Percentiles rank a stretch among this genome's conserved stretches.
These are phyloP conservation scores for Pachysandra terminalis DNA, from an alignment of 164 flowering plant genomes.

Conservation along the genomic window DNA sequence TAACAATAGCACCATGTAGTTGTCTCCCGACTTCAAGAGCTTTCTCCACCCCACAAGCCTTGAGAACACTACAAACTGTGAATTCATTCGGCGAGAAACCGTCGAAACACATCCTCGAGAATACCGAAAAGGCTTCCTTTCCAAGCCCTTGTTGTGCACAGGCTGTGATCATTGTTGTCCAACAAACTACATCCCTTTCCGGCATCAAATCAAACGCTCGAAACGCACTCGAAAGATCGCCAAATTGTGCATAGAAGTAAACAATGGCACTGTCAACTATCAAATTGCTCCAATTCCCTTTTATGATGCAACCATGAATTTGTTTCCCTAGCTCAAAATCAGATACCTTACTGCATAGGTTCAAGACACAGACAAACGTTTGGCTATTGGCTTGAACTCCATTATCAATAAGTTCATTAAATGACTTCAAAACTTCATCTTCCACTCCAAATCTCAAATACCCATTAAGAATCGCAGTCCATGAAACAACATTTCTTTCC, in stretches of 20 bases:
- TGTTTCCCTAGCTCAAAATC: slow-evolving; percentile 64
- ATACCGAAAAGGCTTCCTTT: slow-evolving; percentile 45
- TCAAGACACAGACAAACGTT: slow-evolving; percentile 68
- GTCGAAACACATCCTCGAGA: slow-evolving; percentile 42
- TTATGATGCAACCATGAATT: slow-evolving; percentile 61
- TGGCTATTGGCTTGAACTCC: slow-evolving; percentile 40
- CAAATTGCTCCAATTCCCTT: slow-evolving; percentile 48
- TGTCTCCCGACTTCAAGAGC: slow-evolving; percentile 62
- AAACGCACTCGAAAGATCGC: slow-evolving; percentile 46
- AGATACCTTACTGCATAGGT: slow-evolving; percentile 49
- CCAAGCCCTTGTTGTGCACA: slow-evolving; percentile 57
- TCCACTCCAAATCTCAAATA: slow-evolving; percentile 45
- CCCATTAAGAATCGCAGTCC: slow-evolving; percentile 82
- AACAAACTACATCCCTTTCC: slow-evolving; percentile 62
- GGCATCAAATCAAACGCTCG: slow-evolving; percentile 50
- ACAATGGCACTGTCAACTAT: slow-evolving; percentile 64
- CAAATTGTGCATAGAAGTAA: slow-evolving; percentile 61
- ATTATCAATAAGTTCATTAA: slow-evolving; percentile 30
- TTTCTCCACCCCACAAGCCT: slow-evolving; percentile 72
- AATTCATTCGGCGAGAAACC: slow-evolving; percentile 63
- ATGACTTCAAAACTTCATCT: slow-evolving; percentile 43
- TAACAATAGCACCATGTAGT: slow-evolving; percentile 59
- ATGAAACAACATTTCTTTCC: slow-evolving; percentile 54
- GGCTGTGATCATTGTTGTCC: slow-evolving; percentile 75
- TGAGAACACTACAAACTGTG: slow-evolving; percentile 60